Conservation (phyloP, 2,329 filamentous ascomycete genomes). For the Pseudopyricularia cyperi region DNA sequence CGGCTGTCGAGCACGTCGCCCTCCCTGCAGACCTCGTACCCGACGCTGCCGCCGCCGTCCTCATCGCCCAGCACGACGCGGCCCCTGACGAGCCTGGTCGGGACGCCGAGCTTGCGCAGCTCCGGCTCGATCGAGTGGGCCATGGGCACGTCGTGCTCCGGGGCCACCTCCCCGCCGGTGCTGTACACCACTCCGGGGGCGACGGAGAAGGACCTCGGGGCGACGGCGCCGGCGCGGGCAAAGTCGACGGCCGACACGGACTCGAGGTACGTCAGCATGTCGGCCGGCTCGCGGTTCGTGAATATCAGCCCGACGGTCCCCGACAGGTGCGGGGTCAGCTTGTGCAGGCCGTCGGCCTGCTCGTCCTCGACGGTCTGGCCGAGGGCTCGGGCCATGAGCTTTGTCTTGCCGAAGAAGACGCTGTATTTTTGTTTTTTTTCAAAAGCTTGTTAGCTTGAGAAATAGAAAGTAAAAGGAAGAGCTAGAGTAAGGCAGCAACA, state of each 20-base stretch:
- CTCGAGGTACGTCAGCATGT: slow-evolving; percentile 59
- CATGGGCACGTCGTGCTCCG: slow-evolving; percentile 73
- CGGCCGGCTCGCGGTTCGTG: slow-evolving; percentile 59
- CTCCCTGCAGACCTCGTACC: slow-evolving; percentile 72
- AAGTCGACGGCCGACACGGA: slow-evolving; percentile 69
- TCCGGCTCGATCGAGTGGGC: slow-evolving; percentile 85
- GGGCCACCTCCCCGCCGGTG: slow-evolving; percentile 64
- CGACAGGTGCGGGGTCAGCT: slow-evolving; percentile 54
- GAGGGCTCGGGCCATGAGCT: slow-evolving; percentile 94
- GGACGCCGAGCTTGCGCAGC: slow-evolving; percentile 77
- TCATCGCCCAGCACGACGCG: slow-evolving; percentile 60
- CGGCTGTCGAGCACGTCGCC: slow-evolving; percentile 78
- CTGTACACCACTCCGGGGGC: slow-evolving; percentile 75
- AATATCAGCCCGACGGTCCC: slow-evolving; percentile 86
- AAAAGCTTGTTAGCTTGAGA: slow-evolving; percentile 1
- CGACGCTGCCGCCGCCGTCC: slow-evolving; percentile 36
- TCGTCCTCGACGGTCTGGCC: slow-evolving; percentile 67
- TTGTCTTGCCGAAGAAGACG: slow-evolving; percentile 98
- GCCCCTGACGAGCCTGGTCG: slow-evolving; percentile 78
- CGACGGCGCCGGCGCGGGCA: slow-evolving; percentile 70
- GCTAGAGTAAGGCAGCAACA: neutral
- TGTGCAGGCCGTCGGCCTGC: slow-evolving; percentile 64
- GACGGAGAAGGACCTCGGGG: slow-evolving; percentile 64
- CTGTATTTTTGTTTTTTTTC: slow-evolving; percentile 28
- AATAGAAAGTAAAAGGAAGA: neutral